Conservation (phyloP, 208 protist species). For the Leishmania lainsoni region DNA sequence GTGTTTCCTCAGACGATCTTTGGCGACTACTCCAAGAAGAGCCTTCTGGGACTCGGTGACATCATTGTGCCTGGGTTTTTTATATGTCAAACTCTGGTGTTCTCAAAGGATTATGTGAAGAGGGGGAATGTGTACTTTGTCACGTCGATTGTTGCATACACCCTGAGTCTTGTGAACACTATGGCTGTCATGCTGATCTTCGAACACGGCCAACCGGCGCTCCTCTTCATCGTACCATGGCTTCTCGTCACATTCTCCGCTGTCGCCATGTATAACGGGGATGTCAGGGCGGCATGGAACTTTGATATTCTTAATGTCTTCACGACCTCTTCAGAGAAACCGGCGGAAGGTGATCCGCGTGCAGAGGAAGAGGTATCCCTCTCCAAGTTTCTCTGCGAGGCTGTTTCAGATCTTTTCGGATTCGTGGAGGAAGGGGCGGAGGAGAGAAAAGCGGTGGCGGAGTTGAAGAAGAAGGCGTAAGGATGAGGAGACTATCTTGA, state of each 20-base stretch:
- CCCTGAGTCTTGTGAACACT: slow-evolving; percentile 90
- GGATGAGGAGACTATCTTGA: not conserved
- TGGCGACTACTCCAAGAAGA: slow-evolving; percentile 71
- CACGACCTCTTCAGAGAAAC: not conserved
- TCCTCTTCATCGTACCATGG: slow-evolving; percentile 93
- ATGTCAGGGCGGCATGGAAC: slow-evolving; percentile 56
- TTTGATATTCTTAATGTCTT: slow-evolving; percentile 48
- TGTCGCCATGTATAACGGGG: slow-evolving; percentile 54
- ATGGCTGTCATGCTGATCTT: slow-evolving; percentile 96
- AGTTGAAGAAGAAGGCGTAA: slow-evolving; percentile 38
- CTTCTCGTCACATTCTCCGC: slow-evolving; percentile 69
- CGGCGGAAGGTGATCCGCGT: slow-evolving; percentile 13
- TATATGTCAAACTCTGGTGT: slow-evolving; percentile 94
- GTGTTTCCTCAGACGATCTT: slow-evolving; percentile 92
- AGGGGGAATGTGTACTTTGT: slow-evolving; percentile 89
- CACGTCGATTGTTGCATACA: slow-evolving; percentile 85
- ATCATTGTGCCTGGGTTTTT: slow-evolving; percentile 97
- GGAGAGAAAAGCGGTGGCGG: slow-evolving; percentile 19
- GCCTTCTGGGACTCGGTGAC: slow-evolving; percentile 96
- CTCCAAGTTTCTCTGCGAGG: slow-evolving; percentile 23
- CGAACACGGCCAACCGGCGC: slow-evolving; percentile 92
- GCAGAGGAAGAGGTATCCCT: slow-evolving; percentile 35
- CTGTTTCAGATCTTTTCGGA: slow-evolving; percentile 51
- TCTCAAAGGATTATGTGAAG: slow-evolving; percentile 72
- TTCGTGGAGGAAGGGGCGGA: slow-evolving; percentile 19